Evolutionary conservation across 1,284 basidiomycete genomes (phyloP), one percentile per base, ranked within the genome.

Genomic region (Ganoderma resinaceum): DNA sequence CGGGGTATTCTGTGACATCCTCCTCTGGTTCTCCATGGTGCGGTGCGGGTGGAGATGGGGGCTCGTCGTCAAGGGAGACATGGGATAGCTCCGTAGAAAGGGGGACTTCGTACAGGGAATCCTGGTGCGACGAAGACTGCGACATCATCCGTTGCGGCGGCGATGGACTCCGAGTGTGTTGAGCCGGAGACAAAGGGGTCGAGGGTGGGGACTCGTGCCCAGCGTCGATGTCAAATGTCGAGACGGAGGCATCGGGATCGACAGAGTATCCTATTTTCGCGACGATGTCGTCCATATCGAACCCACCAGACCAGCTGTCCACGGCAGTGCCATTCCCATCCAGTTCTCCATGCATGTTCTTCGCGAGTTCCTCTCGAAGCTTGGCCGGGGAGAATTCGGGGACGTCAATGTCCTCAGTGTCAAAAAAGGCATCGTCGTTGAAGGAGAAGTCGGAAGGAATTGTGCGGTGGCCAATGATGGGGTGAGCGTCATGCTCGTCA

Each of bases 361-460:
- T 86, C 59, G 85, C 85, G 68, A 93, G 77, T 66, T 92, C 90
- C 66, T 85, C 79, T 37, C 90, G 87, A 67, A 92, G 84, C 35
- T 82, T 80, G 59, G 86, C 85, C 5, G 87, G 81, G 18, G 83
- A 86, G 81, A 93, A 91, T 57, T 85, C 82, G 33, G 78, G 80
- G 9, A 77, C 70, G 46, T 79, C 76, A 62, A 84, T 81, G 66
- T 87, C 85, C 23, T 91, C 91, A 23, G 77, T 80, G 61, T 88
- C 86, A 26, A 84, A 84, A 79, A 93, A 93, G 29, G 89, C 88
- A 76, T 93, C 92, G 79, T 93, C 91, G 71, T 86, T 81, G 68
- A 91, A 78, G 26, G 68, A 65, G 62, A 68, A 69, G 31, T 66
- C 63, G 16, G 61, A 29, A 4, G 69, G 53, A 2, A 53, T 20